Evolutionary conservation across 371 early-diverging fungal species (phyloP).

Genomic region (Blakeslea trispora): DNA sequence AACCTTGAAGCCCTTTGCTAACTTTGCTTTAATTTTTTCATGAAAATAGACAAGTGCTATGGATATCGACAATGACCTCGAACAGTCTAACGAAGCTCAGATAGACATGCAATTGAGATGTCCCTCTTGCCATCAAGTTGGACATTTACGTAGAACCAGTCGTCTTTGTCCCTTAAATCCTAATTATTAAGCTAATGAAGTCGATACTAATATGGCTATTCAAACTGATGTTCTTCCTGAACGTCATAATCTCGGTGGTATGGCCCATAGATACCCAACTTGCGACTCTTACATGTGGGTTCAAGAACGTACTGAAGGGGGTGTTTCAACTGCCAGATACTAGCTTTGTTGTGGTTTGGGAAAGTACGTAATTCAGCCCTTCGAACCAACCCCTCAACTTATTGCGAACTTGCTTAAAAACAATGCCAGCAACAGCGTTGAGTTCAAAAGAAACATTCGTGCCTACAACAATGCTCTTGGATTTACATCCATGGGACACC

Average conservation of each 20-base stretch:
- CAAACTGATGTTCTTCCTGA: background rate
- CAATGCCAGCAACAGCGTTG: background rate
- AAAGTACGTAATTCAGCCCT: background rate
- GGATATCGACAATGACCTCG: too few relatives aligned
- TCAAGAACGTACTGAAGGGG: too few relatives aligned
- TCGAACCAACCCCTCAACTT: background rate
- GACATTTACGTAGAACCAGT: background rate
- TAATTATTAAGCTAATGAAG: too few relatives aligned
- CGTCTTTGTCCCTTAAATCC: background rate
- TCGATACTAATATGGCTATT: too few relatives aligned
- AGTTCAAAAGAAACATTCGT: slow-evolving; percentile 1
- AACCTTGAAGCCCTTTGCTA: too few relatives aligned
- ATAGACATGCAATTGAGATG: background rate
- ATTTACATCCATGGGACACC: background rate
- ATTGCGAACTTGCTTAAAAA: background rate
- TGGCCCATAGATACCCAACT: background rate
- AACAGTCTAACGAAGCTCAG: too few relatives aligned
- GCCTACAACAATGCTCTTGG: background rate
- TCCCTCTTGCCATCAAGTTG: background rate
- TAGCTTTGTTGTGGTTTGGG: background rate
- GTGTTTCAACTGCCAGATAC: background rate
- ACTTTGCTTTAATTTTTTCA: too few relatives aligned
- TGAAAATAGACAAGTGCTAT: too few relatives aligned
- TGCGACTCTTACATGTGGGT: too few relatives aligned
- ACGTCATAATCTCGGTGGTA: slow-evolving; percentile 6